Base-by-base conservation (phyloP, 345 rosid genomes). In the Carallia pectinifolia region DNA sequence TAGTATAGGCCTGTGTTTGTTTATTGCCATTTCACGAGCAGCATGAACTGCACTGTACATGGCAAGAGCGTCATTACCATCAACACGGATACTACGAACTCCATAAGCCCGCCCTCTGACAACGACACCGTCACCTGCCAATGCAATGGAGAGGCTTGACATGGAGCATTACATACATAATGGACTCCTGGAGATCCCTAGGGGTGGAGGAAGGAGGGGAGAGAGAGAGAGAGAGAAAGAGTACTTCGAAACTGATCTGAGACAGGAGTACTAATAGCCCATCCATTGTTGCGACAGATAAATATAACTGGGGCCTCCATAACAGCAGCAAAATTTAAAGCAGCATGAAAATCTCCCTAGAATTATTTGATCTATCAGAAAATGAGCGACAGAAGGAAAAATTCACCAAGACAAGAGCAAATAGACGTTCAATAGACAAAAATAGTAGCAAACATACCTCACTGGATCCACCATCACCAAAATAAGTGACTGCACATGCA, bases 61-160 rank as follows among this genome's bases (percentile, higher is more conserved):
- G 54, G 98, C 98, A 71, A 94, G 94, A 53, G 87, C 93, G 70
- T 94, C 97, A 53, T 91, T 91, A 53, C 97, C 98, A 79, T 94
- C 96, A 19, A 94, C 96, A 66, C 96, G 90, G 70, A 90, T 87
- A 69, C 97, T 91, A 67, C 82, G 76, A 38, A 94, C 83, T 53
- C 96, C 96, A 83, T 94, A 94, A 55, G 96, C 96, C 31, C 61
- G 90, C 29, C 97, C 96, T 87, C 81, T 87, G 30, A 88, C 89
- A 61, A 88, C 98, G 73, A 83, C 72, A 13, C 98, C 96, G 72
- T 91, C 97, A 80, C 97, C 97, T 94, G 73, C 61, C 76, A 72
- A 70, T 18, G 56, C 56, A 29, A 39, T 18, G 36, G 0, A 60
- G 12, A 58, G 56, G 65, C 12, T 54, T 61, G 23, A 31, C 12